Evolutionary conservation across 73 alveolate species (phyloP).

Genomic region (Uronychia binucleata): DNA sequence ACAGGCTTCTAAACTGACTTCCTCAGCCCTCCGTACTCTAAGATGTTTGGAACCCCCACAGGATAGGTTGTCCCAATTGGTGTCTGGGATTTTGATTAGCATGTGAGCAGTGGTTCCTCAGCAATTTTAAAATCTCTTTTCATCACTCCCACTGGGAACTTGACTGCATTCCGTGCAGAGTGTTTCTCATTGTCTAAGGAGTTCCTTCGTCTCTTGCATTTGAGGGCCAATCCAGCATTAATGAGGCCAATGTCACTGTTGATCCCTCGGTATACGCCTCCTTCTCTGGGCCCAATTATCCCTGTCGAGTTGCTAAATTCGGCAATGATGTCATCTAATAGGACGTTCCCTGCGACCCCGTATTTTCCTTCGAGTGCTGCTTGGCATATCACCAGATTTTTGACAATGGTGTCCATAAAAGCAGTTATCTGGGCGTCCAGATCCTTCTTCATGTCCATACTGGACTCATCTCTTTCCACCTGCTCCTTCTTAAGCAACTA

Average conservation of each 20-base stretch:
- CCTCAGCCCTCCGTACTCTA: background rate
- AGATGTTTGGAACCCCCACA: background rate
- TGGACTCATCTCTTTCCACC: background rate
- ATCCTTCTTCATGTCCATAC: background rate
- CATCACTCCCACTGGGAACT: background rate
- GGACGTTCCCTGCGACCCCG: background rate
- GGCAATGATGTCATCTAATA: background rate
- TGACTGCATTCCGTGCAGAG: background rate
- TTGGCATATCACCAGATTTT: background rate
- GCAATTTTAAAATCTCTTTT: background rate
- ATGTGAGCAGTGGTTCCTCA: background rate
- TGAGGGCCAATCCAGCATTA: background rate
- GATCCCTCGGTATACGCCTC: background rate
- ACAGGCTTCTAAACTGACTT: background rate
- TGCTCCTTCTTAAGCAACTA: background rate
- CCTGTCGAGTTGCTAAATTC: background rate
- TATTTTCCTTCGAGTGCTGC: background rate
- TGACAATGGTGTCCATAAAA: slow-evolving; percentile 6
- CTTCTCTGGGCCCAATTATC: background rate
- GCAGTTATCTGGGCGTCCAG: background rate
- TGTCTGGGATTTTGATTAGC: background rate
- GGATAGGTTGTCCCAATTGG: background rate
- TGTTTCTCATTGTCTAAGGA: background rate
- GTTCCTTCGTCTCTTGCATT: background rate
- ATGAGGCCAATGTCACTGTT: background rate